Evolutionary conservation across 495 filamentous ascomycete genomes (phyloP).

Genomic region (Daldinia caldariorum): DNA sequence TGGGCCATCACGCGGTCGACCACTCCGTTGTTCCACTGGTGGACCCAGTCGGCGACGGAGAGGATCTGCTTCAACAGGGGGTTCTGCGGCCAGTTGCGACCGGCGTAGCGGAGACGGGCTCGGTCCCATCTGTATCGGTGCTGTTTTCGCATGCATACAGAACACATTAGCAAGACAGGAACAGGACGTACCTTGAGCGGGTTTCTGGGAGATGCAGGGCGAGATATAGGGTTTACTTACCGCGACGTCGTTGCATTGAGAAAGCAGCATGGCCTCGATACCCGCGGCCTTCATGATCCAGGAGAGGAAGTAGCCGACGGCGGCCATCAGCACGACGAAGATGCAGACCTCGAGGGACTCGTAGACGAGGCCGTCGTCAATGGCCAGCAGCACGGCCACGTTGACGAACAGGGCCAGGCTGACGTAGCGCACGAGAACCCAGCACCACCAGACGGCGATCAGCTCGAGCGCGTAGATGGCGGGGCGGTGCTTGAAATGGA

Average conservation of each 20-base stretch:
- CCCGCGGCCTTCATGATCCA: background rate
- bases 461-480: background rate
- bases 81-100: background rate
- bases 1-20: background rate
- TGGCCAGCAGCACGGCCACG: background rate
- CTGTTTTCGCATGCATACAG: no score
- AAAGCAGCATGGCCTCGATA: background rate
- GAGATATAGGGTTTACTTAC: background rate
- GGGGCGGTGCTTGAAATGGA: background rate
- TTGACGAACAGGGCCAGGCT: background rate
- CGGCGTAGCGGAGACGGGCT: background rate
- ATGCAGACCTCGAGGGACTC: background rate
- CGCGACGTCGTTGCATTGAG: background rate
- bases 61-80: background rate
- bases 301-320: background rate
- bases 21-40: background rate
- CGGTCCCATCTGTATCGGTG: conserved; percentile 4
- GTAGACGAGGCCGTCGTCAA: background rate
- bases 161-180: no score
- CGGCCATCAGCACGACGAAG: background rate
- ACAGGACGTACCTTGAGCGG: no score
- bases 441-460: background rate
- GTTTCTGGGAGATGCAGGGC: no score
- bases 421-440: background rate
- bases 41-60: background rate